A percentile compares a stretch with the other conserved stretches of the same genome.
These are phyloP conservation scores for Castanea mollissima DNA, from an alignment of 306 rosid species.

Conservation along the genomic window DNA sequence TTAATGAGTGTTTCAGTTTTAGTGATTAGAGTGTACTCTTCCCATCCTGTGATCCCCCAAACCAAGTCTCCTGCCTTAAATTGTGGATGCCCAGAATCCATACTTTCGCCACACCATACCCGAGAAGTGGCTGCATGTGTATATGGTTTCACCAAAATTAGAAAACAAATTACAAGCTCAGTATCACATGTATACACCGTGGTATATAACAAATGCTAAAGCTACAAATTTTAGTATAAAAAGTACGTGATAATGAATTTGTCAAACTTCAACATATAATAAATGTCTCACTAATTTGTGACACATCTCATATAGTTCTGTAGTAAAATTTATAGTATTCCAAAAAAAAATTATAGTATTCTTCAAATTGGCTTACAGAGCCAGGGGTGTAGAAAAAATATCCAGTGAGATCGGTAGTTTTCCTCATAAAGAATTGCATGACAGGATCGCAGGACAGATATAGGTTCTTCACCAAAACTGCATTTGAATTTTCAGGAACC, in stretches of 20 bases:
- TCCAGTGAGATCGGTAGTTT: neutral
- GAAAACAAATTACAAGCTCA: conserved; percentile 25
- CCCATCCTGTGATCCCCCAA: conserved; percentile 56
- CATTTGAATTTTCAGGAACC: conserved; percentile 31
- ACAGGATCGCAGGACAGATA: conserved; percentile 65
- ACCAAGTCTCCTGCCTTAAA: conserved; percentile 45
- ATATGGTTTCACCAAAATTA: neutral
- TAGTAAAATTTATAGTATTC: too few species aligned
- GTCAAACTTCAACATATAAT: too few species aligned
- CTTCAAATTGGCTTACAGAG: too few species aligned
- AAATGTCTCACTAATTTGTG: neutral
- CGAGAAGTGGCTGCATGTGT: conserved; percentile 26
- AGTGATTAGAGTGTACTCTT: conserved; percentile 43
- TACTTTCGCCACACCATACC: conserved; percentile 53
- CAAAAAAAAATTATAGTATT: too few species aligned
- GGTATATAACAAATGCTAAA: too few species aligned
- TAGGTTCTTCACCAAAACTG: conserved; percentile 55
- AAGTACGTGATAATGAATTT: too few species aligned
- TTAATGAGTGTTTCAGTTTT: conserved; percentile 4
- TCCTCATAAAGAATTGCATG: conserved; percentile 34
- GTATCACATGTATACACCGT: neutral
- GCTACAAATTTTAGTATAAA: too few species aligned
- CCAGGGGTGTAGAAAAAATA: too few species aligned
- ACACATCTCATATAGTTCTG: too few species aligned
- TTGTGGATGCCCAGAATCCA: conserved; percentile 43